Evolutionary conservation across 148 eudicot genomes (phyloP).

Genomic region (Vaccinium vitisidaea): DNA sequence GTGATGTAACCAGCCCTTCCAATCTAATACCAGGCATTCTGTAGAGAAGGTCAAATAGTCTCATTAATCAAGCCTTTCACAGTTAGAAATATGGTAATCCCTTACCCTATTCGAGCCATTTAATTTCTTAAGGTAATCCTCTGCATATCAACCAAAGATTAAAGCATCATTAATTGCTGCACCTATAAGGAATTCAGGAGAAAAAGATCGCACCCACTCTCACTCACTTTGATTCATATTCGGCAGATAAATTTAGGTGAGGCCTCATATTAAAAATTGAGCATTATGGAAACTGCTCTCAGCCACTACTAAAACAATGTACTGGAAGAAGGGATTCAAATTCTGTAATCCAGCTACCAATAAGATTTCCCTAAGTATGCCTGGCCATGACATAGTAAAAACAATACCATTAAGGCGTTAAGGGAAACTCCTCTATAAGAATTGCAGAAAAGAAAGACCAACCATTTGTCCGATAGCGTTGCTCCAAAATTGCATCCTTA

Average conservation of each 20-base stretch:
- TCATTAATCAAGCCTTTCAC: too few species aligned
- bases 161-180: background rate
- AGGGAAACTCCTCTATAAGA: background rate
- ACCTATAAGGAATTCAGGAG: background rate
- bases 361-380: background rate
- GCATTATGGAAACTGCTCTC: background rate
- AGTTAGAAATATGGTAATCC: too few species aligned
- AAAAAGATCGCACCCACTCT: background rate
- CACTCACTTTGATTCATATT: background rate
- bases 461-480: conserved; percentile 86
- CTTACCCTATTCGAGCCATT: too few species aligned
- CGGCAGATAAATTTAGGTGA: background rate
- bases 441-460: conserved; percentile 17
- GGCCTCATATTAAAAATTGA: background rate
- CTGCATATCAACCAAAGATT: too few species aligned
- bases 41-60: too few species aligned
- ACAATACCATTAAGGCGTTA: background rate
- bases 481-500: conserved; percentile 64
- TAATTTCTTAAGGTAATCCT: too few species aligned
- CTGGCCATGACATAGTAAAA: background rate
- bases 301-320: background rate
- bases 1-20: too few species aligned
- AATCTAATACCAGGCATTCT: too few species aligned
- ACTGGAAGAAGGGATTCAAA: background rate
- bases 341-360: background rate